Conservation (phyloP, 2,329 filamentous ascomycete genomes). For the Fusarium sp. region DNA sequence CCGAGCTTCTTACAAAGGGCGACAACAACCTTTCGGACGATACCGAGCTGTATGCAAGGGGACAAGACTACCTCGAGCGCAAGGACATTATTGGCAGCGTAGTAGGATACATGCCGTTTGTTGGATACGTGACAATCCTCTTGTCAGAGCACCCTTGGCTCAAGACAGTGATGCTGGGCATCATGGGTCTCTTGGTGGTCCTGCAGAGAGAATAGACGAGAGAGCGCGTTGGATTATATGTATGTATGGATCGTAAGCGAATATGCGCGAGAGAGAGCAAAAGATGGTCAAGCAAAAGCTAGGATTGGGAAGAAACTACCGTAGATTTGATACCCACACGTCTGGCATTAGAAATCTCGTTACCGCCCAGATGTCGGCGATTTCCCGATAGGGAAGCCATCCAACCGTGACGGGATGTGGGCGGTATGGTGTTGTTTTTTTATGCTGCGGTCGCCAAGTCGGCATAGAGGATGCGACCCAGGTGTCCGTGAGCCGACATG, state of each 20-base stretch:
- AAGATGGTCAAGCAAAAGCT: background rate
- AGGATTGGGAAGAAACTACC: constrained; percentile 6
- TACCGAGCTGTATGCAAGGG: constrained; percentile 82
- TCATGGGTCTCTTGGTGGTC: constrained; percentile 95
- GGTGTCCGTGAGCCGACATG: background rate
- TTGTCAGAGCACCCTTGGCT: constrained; percentile 96
- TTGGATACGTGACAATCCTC: constrained; percentile 96
- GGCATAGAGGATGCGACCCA: constrained; percentile 11
- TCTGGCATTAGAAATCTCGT: constrained; percentile 3
- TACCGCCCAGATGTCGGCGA: constrained; percentile 20
- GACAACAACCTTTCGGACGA: constrained; percentile 97
- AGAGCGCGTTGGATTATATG: background rate
- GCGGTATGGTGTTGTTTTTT: background rate
- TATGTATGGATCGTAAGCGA: background rate
- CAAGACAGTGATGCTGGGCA: constrained; percentile 90
- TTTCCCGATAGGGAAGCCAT: constrained; percentile 9
- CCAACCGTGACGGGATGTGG: background rate
- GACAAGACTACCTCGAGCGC: constrained; percentile 85
- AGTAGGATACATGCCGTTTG: constrained; percentile 88
- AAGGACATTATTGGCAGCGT: constrained; percentile 94
- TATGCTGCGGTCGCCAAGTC: constrained; percentile 6
- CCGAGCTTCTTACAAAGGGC: constrained; percentile 91
- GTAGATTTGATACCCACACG: constrained; percentile 25
- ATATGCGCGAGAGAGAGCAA: background rate
- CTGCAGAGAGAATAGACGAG: constrained; percentile 78